Percentiles rank a stretch among this genome's conserved stretches.
phyloP scores from a whole-genome alignment of 371 early-diverging fungal species.

The Rhizopus arrhizus region DNA sequence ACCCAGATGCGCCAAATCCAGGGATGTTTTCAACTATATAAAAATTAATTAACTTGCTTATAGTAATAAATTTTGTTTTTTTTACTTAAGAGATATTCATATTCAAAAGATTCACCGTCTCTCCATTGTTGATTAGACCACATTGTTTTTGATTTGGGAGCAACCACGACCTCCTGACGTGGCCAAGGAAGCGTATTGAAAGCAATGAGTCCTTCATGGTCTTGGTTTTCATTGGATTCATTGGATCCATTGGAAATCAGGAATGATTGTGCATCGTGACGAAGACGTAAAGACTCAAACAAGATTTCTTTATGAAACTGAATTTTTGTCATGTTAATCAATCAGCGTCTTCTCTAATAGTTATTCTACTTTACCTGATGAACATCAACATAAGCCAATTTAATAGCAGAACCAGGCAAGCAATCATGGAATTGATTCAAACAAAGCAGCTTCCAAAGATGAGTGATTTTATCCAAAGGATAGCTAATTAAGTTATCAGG shows the following conservation, averaged over 20 bases:
- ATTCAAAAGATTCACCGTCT: slow-evolving; percentile 23
- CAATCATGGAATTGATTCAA: slow-evolving; percentile 98
- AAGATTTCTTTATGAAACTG: slow-evolving; percentile 51
- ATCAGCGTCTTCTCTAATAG: not conserved
- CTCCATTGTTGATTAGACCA: slow-evolving; percentile 50
- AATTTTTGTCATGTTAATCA: slow-evolving; percentile 2
- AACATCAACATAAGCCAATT: slow-evolving; percentile 86
- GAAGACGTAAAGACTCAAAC: slow-evolving; percentile 31
- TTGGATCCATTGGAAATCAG: slow-evolving; percentile 14
- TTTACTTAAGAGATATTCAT: slow-evolving; percentile 54
- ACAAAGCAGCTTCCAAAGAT: slow-evolving; percentile 89
- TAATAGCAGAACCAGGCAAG: slow-evolving; percentile 91
- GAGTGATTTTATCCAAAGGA: slow-evolving; percentile 72
- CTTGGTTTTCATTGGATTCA: not conserved
- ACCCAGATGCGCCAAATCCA: slow-evolving; percentile 38
- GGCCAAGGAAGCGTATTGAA: slow-evolving; percentile 87
- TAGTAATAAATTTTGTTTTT: not conserved
- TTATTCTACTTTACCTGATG: slow-evolving; percentile 45
- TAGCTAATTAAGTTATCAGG: slow-evolving; percentile 44
- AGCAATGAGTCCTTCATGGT: slow-evolving; percentile 50
- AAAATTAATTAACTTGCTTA: not conserved
- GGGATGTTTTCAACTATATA: slow-evolving; percentile 36
- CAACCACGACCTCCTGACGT: slow-evolving; percentile 69
- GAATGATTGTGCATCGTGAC: slow-evolving; percentile 39
- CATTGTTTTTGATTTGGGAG: slow-evolving; percentile 44